Conservation (phyloP, 1,284 basidiomycete genomes). For the Phellinidium pouzarii region DNA sequence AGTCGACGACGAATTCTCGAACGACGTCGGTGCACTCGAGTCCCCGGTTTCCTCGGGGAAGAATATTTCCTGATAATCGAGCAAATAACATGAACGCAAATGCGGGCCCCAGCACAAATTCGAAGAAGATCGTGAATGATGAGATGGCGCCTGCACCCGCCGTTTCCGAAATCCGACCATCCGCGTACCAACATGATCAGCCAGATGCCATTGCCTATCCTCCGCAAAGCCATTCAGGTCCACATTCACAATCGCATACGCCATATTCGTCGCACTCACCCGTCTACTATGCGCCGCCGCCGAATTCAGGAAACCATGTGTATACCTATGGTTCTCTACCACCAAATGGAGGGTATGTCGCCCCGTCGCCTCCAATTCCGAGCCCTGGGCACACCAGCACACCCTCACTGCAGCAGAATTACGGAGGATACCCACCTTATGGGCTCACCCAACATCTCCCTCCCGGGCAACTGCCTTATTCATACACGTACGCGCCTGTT, state of each 20-base stretch:
- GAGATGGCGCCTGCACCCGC: not conserved
- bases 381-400: slow-evolving; percentile 2
- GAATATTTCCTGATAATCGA: slow-evolving; percentile 15
- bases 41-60: slow-evolving; percentile 13
- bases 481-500: slow-evolving; percentile 14
- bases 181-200: not conserved
- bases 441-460: slow-evolving; percentile 6
- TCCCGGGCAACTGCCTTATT: slow-evolving; percentile 11
- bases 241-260: slow-evolving; percentile 15
- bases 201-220: not conserved
- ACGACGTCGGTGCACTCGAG: slow-evolving; percentile 18
- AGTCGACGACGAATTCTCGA: slow-evolving; percentile 16
- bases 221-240: slow-evolving; percentile 3
- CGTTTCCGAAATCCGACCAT: not conserved
- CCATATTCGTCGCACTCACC: slow-evolving; percentile 17
- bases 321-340: slow-evolving; percentile 10
- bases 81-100: not conserved
- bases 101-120: not conserved
- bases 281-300: slow-evolving; percentile 12
- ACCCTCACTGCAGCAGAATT: slow-evolving; percentile 5
- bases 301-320: not conserved
- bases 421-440: slow-evolving; percentile 5
- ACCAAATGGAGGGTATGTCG: not conserved
- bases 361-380: not conserved
- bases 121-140: slow-evolving; percentile 11